Evolutionary conservation across 1,284 basidiomycete genomes (phyloP).

Genomic region (Melampsora abietis-canadensis): DNA sequence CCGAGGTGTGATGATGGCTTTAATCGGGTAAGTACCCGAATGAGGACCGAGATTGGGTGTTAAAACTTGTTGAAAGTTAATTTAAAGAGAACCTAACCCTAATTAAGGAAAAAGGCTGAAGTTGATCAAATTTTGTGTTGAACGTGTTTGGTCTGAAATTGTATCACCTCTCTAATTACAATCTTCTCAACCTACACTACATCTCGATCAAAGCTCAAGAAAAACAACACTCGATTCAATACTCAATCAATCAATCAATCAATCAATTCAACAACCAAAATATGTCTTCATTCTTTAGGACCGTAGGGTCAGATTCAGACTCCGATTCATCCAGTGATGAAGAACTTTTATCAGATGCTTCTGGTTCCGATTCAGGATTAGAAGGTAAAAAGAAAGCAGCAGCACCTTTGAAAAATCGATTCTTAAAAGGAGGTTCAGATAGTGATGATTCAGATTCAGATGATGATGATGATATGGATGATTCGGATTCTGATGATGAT

Average conservation of each 20-base stretch:
- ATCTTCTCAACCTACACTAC: no score
- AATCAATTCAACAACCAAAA: neutral
- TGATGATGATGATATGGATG: slow-evolving; percentile 54
- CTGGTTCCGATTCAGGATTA: slow-evolving; percentile 29
- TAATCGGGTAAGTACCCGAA: no score
- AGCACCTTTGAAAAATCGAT: slow-evolving; percentile 26
- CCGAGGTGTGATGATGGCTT: no score
- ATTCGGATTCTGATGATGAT: slow-evolving; percentile 53
- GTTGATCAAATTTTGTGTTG: no score
- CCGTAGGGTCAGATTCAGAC: slow-evolving; percentile 37
- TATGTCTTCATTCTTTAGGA: slow-evolving; percentile 42
- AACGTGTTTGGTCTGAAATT: no score
- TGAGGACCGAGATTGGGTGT: no score
- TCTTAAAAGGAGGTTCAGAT: slow-evolving; percentile 49
- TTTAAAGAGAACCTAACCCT: no score
- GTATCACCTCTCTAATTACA: no score
- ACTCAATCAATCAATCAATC: neutral
- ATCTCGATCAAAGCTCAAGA: neutral
- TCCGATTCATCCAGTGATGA: slow-evolving; percentile 42
- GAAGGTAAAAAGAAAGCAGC: slow-evolving; percentile 29
- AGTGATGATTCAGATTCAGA: slow-evolving; percentile 57
- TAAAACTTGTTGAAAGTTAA: no score
- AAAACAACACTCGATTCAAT: neutral
- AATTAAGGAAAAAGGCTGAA: no score
- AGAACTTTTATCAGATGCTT: slow-evolving; percentile 33